Evolutionary conservation across 2,329 filamentous ascomycete species (phyloP), one percentile per base, ranked within the genome.

Genomic region (Arthrobotrys conoides): DNA sequence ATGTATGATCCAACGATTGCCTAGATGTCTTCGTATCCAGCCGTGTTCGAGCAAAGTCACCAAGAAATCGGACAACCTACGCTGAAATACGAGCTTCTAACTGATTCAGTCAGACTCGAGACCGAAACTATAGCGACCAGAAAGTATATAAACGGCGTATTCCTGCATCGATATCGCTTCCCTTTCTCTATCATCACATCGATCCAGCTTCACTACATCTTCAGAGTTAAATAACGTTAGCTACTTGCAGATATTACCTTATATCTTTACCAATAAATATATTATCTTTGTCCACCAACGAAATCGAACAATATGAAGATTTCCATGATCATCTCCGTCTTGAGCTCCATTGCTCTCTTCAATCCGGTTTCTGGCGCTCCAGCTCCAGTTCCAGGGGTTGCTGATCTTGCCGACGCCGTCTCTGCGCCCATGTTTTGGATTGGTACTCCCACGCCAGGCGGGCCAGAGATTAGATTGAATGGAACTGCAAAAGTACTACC

Each of bases 271-370:
- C 36, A 38, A 38, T 61, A 3, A 3, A 61, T 41, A 41, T 30
- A 30, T 30, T 30, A 30, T 30, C 14, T 61, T 12, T 41, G 4
- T 4, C 24, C 9, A 44, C 41, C 20, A 44, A 63, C n/a, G 10
- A 63, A 22, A 22, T 63, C 20, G 2, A 6, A 16, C 16, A 63
- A 63, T 44, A 63, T 63, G 57, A 63, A 63, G 57, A 6, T 63
- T 27, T 44, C 36, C 5, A 33, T 20, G 20, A 63, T 63, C 33
- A 63, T 63, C 33, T 48, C 44, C 5, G 18, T n/a, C 16, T 63
- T 63, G 57, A 46, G 57, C 57, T 36, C 57, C 1, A 44, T 44
- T 44, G 57, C 57, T 63, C 57, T 63, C 22, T 44, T 16, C 57
- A 63, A 41, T 24, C 55, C 27, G 30, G 55, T 24, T n/a, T 61